Evolutionary conservation across 305 asterid species (phyloP).

Genomic region (Plantago coronopus): DNA sequence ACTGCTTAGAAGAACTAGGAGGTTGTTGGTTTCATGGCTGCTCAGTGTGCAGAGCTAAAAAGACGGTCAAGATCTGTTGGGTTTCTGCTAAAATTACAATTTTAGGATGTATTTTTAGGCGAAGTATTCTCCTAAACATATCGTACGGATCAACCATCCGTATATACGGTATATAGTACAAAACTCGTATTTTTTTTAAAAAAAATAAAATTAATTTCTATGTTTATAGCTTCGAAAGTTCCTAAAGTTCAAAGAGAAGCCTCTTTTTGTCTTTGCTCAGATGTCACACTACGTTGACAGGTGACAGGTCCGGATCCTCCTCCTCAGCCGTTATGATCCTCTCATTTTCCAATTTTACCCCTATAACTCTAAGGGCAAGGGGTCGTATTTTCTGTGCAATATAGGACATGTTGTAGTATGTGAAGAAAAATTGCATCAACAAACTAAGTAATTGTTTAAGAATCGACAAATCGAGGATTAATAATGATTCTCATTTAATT

Average conservation of each 20-base stretch:
- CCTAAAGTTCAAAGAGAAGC: neutral
- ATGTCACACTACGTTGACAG: conserved; percentile 3
- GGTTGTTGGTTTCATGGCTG: conserved; percentile 21
- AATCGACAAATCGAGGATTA: no score
- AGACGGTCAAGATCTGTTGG: conserved; percentile 30
- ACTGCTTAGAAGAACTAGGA: conserved; percentile 19
- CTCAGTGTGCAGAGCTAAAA: no score
- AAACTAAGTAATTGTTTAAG: no score
- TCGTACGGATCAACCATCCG: no score
- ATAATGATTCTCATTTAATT: no score
- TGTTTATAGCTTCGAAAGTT: neutral
- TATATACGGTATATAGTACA: no score
- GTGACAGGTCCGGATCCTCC: conserved; percentile 3
- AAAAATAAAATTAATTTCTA: no score
- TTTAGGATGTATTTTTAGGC: no score
- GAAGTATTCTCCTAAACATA: no score
- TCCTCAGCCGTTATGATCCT: neutral
- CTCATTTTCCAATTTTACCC: neutral
- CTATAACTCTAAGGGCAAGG: neutral
- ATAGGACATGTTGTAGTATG: no score
- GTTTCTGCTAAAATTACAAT: neutral
- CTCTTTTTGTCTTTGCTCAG: conserved; percentile 13
- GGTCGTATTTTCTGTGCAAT: no score
- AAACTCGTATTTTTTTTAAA: neutral
- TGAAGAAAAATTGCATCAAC: no score